Evolutionary conservation across 2,329 filamentous ascomycete species (phyloP), one percentile per base, ranked within the genome.

Genomic region (Penicillium decumbens): DNA sequence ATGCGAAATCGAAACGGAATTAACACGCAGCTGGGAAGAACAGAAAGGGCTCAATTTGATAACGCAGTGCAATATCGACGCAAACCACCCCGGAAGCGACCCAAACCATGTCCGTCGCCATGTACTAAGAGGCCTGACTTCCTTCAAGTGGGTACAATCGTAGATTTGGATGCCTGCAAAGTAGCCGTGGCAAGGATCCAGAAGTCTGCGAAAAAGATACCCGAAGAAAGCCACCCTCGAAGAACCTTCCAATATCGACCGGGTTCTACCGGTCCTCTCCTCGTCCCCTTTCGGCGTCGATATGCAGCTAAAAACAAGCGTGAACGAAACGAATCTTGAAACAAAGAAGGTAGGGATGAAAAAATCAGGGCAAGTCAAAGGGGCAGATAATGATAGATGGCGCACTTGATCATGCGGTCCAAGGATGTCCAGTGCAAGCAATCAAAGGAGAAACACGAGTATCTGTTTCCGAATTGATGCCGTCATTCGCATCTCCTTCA

Each of bases 21-120:
- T 40, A 45, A 39, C 30, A 48, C 44, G 52, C 47, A 56, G 44
- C 45, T 40, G 47, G 39, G 20, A 51, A 33, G 40, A 43, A 29
- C 27, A 43, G 38, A 38, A 24, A 28, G 27, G 20, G 38, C 42
- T 57, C 47, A 41, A 54, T 35, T 47, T 42, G 51, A 38, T 25
- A 47, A 47, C 29, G 30, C 18, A 35, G 53, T 58, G 55, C 57
- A 57, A 53, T 37, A 64, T 68, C 61, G 69, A 72, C 69, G 66
- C 63, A 69, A 65, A 73, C 71, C 71, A 69, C 71, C 71, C 71
- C 71, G 68, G 71, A 72, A 69, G 71, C 71, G 69, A 72, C 71
- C 71, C 71, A 73, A 72, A 56, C 66, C 69, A 73, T 60, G 62
- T 73, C 71, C 71, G 58, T 71, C 71, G 65, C 69, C 71, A 70